Conservation (phyloP, 2,329 filamentous ascomycete species). For the Xylaria sp. region DNA sequence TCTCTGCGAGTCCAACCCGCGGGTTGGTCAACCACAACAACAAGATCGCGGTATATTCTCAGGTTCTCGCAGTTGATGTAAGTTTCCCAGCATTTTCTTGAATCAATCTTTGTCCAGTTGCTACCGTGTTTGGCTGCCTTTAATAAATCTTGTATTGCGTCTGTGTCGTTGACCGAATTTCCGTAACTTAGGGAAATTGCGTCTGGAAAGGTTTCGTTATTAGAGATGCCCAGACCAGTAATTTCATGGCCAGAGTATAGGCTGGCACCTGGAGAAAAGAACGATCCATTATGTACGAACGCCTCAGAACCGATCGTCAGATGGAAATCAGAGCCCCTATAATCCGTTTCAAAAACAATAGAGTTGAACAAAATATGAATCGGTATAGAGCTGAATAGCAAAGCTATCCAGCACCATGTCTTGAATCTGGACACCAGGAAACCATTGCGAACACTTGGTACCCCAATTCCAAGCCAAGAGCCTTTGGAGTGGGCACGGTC, state of each 20-base stretch:
- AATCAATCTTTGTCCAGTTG: slow-evolving; percentile 10
- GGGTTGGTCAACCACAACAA: slow-evolving; percentile 24
- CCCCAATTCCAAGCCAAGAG: slow-evolving; percentile 56
- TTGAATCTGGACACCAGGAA: slow-evolving; percentile 35
- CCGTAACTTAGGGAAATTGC: background rate
- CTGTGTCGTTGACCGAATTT: background rate
- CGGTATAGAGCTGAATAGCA: slow-evolving; percentile 35
- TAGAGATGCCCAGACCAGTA: background rate
- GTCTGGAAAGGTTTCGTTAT: background rate
- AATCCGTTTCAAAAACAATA: slow-evolving; percentile 27
- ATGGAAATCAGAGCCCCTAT: slow-evolving; percentile 10
- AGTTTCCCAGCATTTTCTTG: slow-evolving; percentile 1
- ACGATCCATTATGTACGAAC: slow-evolving; percentile 27
- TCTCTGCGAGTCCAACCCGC: slow-evolving; percentile 31
- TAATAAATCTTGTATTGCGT: background rate
- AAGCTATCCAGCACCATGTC: slow-evolving; percentile 26
- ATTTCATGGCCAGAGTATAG: background rate
- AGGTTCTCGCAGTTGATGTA: slow-evolving; percentile 18
- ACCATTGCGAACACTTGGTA: slow-evolving; percentile 54
- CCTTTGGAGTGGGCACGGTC: slow-evolving; percentile 55
- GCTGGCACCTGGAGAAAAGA: slow-evolving; percentile 33
- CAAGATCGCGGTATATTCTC: slow-evolving; percentile 25
- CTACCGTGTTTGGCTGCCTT: background rate
- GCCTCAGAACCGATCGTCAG: slow-evolving; percentile 33
- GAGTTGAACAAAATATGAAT: slow-evolving; percentile 40